phyloP scores from a whole-genome alignment of 768 basidiomycete species.

The Russula lepida region DNA sequence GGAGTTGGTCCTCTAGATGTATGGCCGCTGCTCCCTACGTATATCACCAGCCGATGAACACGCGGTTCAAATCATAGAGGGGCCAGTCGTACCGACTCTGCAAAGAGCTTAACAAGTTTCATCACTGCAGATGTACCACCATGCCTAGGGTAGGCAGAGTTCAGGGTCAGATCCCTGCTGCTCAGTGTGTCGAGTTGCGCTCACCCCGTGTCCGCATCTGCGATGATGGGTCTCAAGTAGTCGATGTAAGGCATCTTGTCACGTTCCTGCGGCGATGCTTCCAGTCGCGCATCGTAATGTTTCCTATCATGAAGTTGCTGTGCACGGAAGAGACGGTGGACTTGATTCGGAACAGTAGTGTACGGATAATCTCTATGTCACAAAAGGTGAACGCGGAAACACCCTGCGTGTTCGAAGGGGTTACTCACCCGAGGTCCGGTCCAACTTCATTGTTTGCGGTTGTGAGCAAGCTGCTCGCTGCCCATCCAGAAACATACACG shows the following conservation, averaged over 20 bases:
- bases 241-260: conserved; percentile 72
- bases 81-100: conserved; percentile 59
- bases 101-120: conserved; percentile 90
- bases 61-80: not conserved
- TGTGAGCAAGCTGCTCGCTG: conserved; percentile 74
- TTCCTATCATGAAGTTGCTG: conserved; percentile 92
- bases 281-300: conserved; percentile 80
- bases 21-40: conserved; percentile 78
- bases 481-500: conserved; percentile 93
- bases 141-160: conserved; percentile 44
- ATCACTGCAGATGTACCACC: conserved; percentile 90
- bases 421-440: conserved; percentile 70
- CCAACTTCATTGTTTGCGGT: conserved; percentile 90
- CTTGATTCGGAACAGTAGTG: conserved; percentile 93
- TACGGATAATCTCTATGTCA: conserved; percentile 82
- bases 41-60: conserved; percentile 1
- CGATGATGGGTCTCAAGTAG: conserved; percentile 87
- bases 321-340: conserved; percentile 83
- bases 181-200: conserved; percentile 17
- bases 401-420: not conserved
- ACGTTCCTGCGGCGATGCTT: conserved; percentile 52
- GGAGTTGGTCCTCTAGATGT: conserved; percentile 89
- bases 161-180: conserved; percentile 8
- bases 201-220: conserved; percentile 91
- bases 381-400: not conserved